Evolutionary conservation across 2,329 filamentous ascomycete species (phyloP), one percentile per base, ranked within the genome.

Genomic region (Allantophomopsis cytisporea): DNA sequence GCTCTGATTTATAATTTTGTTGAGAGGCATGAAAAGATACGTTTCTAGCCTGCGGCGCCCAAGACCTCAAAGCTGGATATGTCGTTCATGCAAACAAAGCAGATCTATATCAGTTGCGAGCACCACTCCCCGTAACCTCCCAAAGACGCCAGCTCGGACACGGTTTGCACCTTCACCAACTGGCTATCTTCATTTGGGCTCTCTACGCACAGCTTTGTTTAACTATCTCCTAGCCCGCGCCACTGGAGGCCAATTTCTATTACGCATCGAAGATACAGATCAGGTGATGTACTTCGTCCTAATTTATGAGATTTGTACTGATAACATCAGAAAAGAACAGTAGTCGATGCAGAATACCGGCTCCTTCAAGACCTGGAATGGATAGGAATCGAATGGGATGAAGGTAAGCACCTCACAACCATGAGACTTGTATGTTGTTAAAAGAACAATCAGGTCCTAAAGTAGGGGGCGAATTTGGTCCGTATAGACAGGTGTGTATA

Each of bases 101-200:
- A 43, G 35, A 38, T 11, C 44, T 36, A 35, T 39, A 31, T 41
- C 44, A 14, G 32, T 31, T 18, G 23, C 37, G 15, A 35, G n/a
- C 38, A 30, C 33, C 32, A 54, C 38, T 39, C 44, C 43, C 36
- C 42, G 30, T 18, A 37, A 43, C 45, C 46, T 56, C 61, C 71
- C 76, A 20, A 60, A 64, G 20, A 60, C 55, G 6, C 81, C 83
- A 35, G 76, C 76, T 43, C 69, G 85, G 57, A 85, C 91, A 14
- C 80, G 91, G 36, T 98, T 98, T 60, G 91, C 93, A 1, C 91
- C 91, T 1, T 96, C 91, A 2, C 91, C 91, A 0, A 98, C 91
- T 0, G 91, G 91, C 1, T 88, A 89, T 52, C 69, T 98, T 17
- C 91, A 98, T 60, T 68, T 98, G 11, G 91, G 91, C 4, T 94